Evolutionary conservation across 306 rosid genomes (phyloP).

Genomic region (Prunus mongolica): DNA sequence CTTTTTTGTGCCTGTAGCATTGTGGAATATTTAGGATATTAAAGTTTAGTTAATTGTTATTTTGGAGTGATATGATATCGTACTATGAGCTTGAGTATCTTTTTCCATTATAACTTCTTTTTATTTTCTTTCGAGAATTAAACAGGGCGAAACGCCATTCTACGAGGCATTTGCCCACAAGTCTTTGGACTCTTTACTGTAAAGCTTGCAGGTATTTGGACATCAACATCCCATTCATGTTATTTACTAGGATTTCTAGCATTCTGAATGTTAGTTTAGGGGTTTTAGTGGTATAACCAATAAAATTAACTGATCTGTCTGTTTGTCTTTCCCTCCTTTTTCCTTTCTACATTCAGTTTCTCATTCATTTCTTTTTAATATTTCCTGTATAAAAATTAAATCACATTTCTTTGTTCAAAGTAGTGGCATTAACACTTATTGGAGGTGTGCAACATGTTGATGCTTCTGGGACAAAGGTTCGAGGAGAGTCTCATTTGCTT

Average conservation of each 20-base stretch:
- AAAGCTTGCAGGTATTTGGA: conserved; percentile 80
- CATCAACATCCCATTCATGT: not conserved
- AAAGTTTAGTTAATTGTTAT: not conserved
- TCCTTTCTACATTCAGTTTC: not conserved
- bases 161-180: conserved; percentile 91
- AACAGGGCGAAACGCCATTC: conserved; percentile 94
- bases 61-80: conserved; percentile 5
- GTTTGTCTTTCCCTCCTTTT: not conserved
- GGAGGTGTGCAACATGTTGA: conserved; percentile 97
- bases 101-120: conserved; percentile 1
- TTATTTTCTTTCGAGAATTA: conserved; percentile 7
- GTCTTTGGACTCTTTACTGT: conserved; percentile 89
- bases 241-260: not conserved
- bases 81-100: conserved; percentile 19
- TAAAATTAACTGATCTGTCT: not conserved
- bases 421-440: conserved; percentile 85
- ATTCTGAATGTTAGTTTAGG: not conserved
- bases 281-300: not conserved
- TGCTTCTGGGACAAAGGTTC: conserved; percentile 85
- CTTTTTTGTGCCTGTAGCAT: not conserved
- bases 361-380: not conserved
- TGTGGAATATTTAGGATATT: not conserved
- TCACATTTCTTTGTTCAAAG: conserved; percentile 25
- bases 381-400: not conserved
- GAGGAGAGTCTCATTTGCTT: conserved; percentile 96